phyloP scores from a whole-genome alignment of 139 green algal genomes.

The Tetradesmus lagerheimii region DNA sequence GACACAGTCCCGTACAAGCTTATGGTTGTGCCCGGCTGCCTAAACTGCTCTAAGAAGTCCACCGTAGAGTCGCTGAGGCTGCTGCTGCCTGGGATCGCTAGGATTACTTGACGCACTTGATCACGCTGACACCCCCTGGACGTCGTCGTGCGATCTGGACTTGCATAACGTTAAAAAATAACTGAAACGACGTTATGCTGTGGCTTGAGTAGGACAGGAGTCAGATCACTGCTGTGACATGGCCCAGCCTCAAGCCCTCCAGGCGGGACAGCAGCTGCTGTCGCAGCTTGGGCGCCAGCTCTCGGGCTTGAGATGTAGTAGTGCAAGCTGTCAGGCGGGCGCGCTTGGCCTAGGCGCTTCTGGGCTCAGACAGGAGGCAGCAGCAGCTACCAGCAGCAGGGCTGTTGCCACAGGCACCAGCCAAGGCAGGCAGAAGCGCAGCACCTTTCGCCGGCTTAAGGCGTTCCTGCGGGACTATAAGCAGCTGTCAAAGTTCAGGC shows the following conservation, averaged over 20 bases:
- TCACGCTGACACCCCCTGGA: not conserved
- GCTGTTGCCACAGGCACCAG: not conserved
- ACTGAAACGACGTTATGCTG: too few relatives aligned
- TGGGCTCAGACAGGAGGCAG: not conserved
- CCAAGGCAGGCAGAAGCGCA: not conserved
- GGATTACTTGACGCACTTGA: not conserved
- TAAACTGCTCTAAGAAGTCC: not conserved
- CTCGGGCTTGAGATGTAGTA: not conserved
- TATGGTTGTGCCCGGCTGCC: too few relatives aligned
- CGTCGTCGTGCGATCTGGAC: not conserved
- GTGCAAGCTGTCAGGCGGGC: not conserved
- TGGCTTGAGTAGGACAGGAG: not conserved
- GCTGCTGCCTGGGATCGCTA: not conserved
- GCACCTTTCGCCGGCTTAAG: constrained; percentile 11
- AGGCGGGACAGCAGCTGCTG: not conserved
- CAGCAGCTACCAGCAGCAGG: not conserved
- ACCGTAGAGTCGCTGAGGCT: not conserved
- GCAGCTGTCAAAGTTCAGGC: constrained; percentile 89
- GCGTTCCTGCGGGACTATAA: constrained; percentile 78
- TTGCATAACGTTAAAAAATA: not conserved
- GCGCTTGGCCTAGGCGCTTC: not conserved
- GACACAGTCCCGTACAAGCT: not conserved
- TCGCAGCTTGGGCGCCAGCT: constrained; percentile 6
- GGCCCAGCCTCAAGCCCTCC: not conserved
- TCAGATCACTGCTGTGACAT: not conserved